Evolutionary conservation across 305 asterid genomes (phyloP).

Genomic region (Caryopteris hybrid): DNA sequence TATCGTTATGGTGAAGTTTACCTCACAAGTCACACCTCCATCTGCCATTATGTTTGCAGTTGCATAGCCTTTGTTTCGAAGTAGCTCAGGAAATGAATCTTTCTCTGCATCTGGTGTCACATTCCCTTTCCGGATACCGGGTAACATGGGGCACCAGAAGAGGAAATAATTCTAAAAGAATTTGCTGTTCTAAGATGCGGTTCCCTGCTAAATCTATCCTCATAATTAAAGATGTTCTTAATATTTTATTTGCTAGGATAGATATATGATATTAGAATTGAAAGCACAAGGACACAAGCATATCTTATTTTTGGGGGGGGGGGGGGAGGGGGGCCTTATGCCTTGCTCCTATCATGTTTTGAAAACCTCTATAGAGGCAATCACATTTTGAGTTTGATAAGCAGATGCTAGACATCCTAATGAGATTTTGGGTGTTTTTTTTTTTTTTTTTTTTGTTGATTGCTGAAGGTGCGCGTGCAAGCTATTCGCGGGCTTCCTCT

Average conservation of each 20-base stretch:
- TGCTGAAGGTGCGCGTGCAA: conserved; percentile 81
- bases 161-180: not conserved
- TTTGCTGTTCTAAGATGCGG: not conserved
- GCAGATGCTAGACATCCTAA: not conserved
- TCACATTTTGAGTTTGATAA: not conserved
- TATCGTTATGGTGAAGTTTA: not conserved
- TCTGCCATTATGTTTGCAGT: not conserved
- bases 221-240: not conserved
- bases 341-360: not conserved
- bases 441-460: conserved; percentile 17
- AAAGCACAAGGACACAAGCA: not conserved
- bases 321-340: no score
- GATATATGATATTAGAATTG: not conserved
- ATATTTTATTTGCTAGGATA: not conserved
- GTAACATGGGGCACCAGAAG: not conserved
- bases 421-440: conserved; percentile 4
- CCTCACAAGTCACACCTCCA: not conserved
- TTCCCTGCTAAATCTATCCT: not conserved
- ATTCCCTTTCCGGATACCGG: not conserved
- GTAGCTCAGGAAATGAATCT: not conserved
- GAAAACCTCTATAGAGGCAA: not conserved
- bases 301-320: no score
- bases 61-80: not conserved
- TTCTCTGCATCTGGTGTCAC: not conserved
- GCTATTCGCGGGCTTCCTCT: conserved; percentile 95